Conservation (phyloP, 2,329 filamentous ascomycete species). For the Curvularia sp. region DNA sequence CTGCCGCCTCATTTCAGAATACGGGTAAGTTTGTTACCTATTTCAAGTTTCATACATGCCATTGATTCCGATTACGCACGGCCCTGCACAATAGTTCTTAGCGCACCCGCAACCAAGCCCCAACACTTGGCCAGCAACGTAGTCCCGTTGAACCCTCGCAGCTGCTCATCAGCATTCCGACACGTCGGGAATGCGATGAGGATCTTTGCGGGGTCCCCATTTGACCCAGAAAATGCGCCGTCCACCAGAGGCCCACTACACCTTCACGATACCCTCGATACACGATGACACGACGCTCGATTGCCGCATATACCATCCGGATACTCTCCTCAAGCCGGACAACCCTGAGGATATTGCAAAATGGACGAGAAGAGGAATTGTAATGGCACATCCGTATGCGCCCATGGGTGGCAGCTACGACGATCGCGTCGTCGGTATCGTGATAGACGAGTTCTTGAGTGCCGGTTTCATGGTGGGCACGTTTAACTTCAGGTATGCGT, state of each 20-base stretch:
- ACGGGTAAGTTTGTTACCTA: background rate
- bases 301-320: conserved; percentile 78
- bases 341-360: background rate
- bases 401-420: conserved; percentile 85
- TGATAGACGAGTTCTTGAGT: conserved; percentile 69
- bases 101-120: conserved; percentile 3
- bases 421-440: conserved; percentile 75
- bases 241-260: conserved; percentile 50
- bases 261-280: conserved; percentile 82
- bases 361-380: conserved; percentile 59
- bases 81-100: background rate
- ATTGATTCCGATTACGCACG: background rate
- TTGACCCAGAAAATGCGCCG: conserved; percentile 35
- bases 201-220: conserved; percentile 27
- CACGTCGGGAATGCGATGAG: conserved; percentile 34
- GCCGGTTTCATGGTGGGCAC: conserved; percentile 79
- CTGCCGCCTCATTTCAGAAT: background rate
- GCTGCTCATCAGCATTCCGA: conserved; percentile 3
- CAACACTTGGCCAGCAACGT: background rate
- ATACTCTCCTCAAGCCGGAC: conserved; percentile 27
- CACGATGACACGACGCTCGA: conserved; percentile 78
- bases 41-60: background rate
- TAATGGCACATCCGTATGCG: conserved; percentile 91
- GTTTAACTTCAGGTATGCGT: conserved; percentile 84
- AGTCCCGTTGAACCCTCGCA: background rate